phyloP scores from a whole-genome alignment of 2,329 filamentous ascomycete genomes.

The Sporothrix pseudoabietina region DNA sequence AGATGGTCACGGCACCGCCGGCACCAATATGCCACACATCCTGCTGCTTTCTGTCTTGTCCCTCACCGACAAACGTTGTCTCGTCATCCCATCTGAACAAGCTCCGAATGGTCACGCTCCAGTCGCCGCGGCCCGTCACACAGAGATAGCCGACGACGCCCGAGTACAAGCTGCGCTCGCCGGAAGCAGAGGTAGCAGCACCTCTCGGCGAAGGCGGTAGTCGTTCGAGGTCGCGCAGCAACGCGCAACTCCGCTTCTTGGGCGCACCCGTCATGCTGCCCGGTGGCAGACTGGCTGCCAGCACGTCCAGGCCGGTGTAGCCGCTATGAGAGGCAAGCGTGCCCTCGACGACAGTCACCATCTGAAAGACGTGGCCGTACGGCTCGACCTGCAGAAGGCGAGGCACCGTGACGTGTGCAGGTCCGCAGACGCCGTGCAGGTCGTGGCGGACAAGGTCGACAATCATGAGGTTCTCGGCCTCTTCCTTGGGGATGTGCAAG shows the following conservation, averaged over 20 bases:
- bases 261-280: slow-evolving; percentile 97
- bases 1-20: slow-evolving; percentile 83
- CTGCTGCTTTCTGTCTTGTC: slow-evolving; percentile 36
- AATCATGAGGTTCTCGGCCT: slow-evolving; percentile 97
- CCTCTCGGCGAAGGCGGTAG: slow-evolving; percentile 38
- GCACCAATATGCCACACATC: slow-evolving; percentile 84
- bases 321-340: slow-evolving; percentile 44
- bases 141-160: slow-evolving; percentile 91
- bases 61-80: slow-evolving; percentile 22
- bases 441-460: slow-evolving; percentile 96
- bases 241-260: slow-evolving; percentile 87
- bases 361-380: slow-evolving; percentile 87
- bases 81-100: slow-evolving; percentile 74
- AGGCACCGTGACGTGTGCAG: slow-evolving; percentile 71
- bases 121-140: slow-evolving; percentile 80
- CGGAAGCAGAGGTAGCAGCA: too few species aligned
- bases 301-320: slow-evolving; percentile 70
- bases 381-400: slow-evolving; percentile 86
- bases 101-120: slow-evolving; percentile 86
- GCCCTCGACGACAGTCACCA: slow-evolving; percentile 85
- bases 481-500: slow-evolving; percentile 81
- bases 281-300: slow-evolving; percentile 77
- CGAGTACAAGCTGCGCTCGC: slow-evolving; percentile 75
- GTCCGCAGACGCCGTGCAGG: slow-evolving; percentile 78
- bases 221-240: slow-evolving; percentile 70